Percentiles rank a stretch among this genome's conserved stretches.
phyloP scores from a whole-genome alignment of 306 rosid genomes.

The Acacia acuminata region DNA sequence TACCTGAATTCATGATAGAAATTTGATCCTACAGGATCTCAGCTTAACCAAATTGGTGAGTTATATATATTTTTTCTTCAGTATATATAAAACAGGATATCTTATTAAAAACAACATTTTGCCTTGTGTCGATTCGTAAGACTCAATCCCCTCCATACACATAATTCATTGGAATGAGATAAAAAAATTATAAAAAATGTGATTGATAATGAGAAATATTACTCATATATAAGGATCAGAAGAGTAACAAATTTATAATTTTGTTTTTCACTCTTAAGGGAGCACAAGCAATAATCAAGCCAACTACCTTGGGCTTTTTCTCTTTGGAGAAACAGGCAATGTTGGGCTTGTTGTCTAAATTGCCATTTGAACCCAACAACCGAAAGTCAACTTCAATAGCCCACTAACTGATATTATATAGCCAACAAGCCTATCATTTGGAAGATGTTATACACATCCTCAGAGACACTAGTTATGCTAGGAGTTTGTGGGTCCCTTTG shows the following conservation, averaged over 20 bases:
- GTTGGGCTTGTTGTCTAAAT: background rate
- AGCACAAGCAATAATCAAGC: background rate
- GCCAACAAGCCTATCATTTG: background rate
- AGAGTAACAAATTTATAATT: background rate
- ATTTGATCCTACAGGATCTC: constrained; percentile 45
- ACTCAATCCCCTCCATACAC: background rate
- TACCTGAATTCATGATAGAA: constrained; percentile 46
- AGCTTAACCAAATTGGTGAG: constrained; percentile 47
- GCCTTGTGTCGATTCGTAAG: background rate
- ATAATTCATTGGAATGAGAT: background rate
- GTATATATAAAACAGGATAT: background rate
- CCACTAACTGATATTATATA: background rate
- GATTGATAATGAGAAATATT: background rate
- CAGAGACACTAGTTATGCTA: too few species aligned
- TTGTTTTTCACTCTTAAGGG: background rate
- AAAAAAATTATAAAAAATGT: background rate
- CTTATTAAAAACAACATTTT: background rate
- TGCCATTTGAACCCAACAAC: background rate
- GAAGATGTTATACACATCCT: too few species aligned
- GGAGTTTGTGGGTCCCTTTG: too few species aligned
- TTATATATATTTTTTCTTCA: background rate
- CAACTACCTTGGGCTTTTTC: background rate
- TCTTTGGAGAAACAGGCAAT: background rate
- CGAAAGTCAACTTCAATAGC: background rate
- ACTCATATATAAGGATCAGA: background rate